These are phyloP conservation scores for Rhizopogon salebrosus DNA, from an alignment of 768 basidiomycete species.

Conservation along the genomic window DNA sequence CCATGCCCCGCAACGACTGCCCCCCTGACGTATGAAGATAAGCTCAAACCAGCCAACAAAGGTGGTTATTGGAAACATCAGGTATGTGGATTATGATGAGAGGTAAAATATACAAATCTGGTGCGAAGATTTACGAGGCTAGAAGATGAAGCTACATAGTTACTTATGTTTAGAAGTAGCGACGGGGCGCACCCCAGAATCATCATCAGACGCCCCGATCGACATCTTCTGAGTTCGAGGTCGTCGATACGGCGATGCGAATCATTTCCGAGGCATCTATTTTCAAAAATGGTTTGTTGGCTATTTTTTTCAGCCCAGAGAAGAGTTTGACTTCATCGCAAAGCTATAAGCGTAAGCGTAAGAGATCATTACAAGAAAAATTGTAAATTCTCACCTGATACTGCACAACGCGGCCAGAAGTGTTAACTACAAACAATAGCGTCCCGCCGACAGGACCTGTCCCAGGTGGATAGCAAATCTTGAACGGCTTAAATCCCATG, in stretches of 20 bases:
- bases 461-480: constrained; percentile 10
- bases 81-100: no score
- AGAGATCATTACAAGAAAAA: background rate
- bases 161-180: no score
- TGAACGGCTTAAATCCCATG: constrained; percentile 20
- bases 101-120: no score
- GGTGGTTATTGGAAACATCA: no score
- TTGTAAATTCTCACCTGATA: constrained; percentile 50
- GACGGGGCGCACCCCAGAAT: no score
- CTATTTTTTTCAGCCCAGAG: constrained; percentile 24
- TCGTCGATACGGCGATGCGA: background rate
- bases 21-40: no score
- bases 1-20: no score
- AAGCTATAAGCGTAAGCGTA: constrained; percentile 25
- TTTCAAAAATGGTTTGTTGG: constrained; percentile 15
- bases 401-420: constrained; percentile 68
- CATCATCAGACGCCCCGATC: no score
- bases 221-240: no score
- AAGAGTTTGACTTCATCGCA: constrained; percentile 41
- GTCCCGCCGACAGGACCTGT: constrained; percentile 41
- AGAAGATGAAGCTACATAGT: no score
- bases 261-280: constrained; percentile 8
- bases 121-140: no score
- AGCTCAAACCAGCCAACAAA: no score
- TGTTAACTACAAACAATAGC: constrained; percentile 69